Evolutionary conservation across 495 filamentous ascomycete species (phyloP).

Genomic region (Trichoderma orchidacearum): DNA sequence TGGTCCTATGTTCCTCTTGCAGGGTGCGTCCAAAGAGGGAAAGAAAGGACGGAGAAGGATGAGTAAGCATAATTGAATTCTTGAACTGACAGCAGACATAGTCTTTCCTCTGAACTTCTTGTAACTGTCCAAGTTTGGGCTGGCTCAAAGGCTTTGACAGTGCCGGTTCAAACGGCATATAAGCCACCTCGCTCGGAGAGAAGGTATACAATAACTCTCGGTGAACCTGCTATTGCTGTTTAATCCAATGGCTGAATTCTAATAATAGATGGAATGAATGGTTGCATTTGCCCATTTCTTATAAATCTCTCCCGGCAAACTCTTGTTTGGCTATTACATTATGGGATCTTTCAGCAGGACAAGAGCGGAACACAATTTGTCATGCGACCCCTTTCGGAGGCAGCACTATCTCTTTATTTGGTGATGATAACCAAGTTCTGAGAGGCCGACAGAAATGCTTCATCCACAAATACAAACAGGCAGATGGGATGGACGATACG

Average conservation of each 20-base stretch:
- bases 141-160: constrained; percentile 85
- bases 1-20: too few species aligned
- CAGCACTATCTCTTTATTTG: constrained; percentile 81
- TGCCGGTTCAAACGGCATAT: constrained; percentile 84
- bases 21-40: too few species aligned
- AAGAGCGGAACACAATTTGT: constrained; percentile 44
- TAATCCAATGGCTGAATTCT: not conserved
- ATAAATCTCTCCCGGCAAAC: constrained; percentile 63
- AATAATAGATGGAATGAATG: constrained; percentile 91
- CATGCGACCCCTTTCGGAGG: constrained; percentile 88
- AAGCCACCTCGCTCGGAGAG: constrained; percentile 70
- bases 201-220: constrained; percentile 16
- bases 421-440: constrained; percentile 73
- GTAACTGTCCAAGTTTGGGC: constrained; percentile 90
- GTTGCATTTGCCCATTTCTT: constrained; percentile 73
- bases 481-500: constrained; percentile 73
- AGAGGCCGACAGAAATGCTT: constrained; percentile 89
- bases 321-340: constrained; percentile 84
- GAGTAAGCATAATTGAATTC: not conserved
- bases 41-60: not conserved
- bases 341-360: constrained; percentile 82
- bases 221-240: too few species aligned
- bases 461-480: constrained; percentile 65
- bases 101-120: constrained; percentile 67
- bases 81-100: constrained; percentile 18